Evolutionary conservation across 2,329 filamentous ascomycete species (phyloP).

Genomic region (Calonectria pauciramosa): DNA sequence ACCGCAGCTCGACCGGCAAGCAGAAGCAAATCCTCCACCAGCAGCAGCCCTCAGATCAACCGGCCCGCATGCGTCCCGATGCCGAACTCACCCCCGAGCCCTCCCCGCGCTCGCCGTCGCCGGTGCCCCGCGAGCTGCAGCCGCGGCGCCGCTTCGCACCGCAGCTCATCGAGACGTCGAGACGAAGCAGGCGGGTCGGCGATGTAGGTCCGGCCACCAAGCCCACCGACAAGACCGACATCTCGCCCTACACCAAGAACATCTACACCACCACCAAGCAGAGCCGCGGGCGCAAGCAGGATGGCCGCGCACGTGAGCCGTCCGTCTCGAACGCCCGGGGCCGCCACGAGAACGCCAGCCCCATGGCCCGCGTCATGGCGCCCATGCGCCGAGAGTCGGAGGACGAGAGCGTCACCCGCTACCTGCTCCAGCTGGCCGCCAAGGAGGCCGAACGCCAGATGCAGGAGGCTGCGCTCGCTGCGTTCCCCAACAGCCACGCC

Average conservation of each 20-base stretch:
- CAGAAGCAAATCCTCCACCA: conserved; percentile 34
- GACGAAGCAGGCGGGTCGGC: conserved; percentile 76
- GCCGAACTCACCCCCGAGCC: conserved; percentile 70
- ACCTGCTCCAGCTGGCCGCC: conserved; percentile 83
- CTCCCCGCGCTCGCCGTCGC: conserved; percentile 64
- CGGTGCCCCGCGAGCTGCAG: conserved; percentile 57
- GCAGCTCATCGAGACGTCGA: conserved; percentile 85
- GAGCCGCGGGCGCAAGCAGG: conserved; percentile 52
- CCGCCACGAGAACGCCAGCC: conserved; percentile 42
- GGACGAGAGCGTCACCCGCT: conserved; percentile 81
- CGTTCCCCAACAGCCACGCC: conserved; percentile 80
- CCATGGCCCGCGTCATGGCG: conserved; percentile 50
- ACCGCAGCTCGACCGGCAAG: conserved; percentile 56
- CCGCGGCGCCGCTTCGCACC: conserved; percentile 75
- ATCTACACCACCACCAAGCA: conserved; percentile 66
- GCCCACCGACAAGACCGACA: conserved; percentile 80
- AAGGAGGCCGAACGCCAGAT: conserved; percentile 85
- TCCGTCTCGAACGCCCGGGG: neutral
- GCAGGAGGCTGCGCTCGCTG: conserved; percentile 81
- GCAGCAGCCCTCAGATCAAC: conserved; percentile 26
- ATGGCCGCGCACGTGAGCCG: conserved; percentile 37
- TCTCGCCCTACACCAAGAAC: conserved; percentile 73
- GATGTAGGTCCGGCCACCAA: conserved; percentile 74
- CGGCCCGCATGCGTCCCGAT: conserved; percentile 59
- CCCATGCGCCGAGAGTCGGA: conserved; percentile 74